Conservation (phyloP, 495 filamentous ascomycete genomes). For the Lasiosphaeria hispida region DNA sequence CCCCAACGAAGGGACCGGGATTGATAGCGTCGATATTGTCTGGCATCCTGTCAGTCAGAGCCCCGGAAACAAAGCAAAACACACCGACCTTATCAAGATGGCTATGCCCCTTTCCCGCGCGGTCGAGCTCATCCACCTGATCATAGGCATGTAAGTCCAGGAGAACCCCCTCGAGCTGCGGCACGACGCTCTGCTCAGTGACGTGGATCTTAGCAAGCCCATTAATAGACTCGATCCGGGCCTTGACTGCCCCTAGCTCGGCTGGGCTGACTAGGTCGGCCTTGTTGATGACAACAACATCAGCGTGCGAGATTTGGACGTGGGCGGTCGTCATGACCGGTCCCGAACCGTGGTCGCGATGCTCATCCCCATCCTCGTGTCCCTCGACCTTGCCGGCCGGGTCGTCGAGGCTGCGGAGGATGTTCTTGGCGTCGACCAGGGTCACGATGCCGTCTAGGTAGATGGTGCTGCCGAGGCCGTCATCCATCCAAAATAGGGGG, state of each 20-base stretch:
- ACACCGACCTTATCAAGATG: constrained; percentile 75
- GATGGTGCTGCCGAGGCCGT: constrained; percentile 87
- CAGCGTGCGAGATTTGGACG: constrained; percentile 95
- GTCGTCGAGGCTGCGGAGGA: constrained; percentile 76
- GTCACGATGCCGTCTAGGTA: constrained; percentile 95
- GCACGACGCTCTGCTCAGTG: constrained; percentile 75
- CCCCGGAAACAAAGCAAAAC: background rate
- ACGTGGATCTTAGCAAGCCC: constrained; percentile 80
- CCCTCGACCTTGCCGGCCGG: constrained; percentile 59
- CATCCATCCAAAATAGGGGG: constrained; percentile 95
- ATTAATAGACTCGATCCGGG: constrained; percentile 79
- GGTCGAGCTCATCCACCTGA: constrained; percentile 65
- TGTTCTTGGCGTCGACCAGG: constrained; percentile 91
- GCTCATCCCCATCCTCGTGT: constrained; percentile 49
- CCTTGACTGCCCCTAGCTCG: constrained; percentile 62
- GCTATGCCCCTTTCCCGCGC: constrained; percentile 65
- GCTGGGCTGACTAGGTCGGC: constrained; percentile 74
- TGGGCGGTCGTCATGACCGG: constrained; percentile 84
- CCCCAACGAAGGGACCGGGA: constrained; percentile 58
- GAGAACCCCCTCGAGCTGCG: constrained; percentile 77
- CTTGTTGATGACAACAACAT: constrained; percentile 93
- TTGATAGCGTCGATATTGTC: constrained; percentile 84
- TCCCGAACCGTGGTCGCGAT: constrained; percentile 33
- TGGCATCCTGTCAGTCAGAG: constrained; percentile 29
- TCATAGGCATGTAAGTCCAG: constrained; percentile 94